These are phyloP conservation scores for Sordariomycetes sp. DNA, from an alignment of 2,329 filamentous ascomycete species.

Conservation along the genomic window DNA sequence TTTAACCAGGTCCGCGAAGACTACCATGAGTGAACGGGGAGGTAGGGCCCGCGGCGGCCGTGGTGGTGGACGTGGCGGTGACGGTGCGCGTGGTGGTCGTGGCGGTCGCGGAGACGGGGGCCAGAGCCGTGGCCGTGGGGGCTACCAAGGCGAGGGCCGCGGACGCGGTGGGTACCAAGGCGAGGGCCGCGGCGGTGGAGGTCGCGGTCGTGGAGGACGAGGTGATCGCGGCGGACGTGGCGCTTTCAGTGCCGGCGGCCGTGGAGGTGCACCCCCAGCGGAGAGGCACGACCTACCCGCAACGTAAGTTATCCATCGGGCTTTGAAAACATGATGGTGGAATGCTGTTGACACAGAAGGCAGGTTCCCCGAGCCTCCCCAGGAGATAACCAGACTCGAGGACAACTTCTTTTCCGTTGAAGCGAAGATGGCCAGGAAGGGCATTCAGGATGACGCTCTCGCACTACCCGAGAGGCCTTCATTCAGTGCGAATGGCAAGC, in stretches of 20 bases:
- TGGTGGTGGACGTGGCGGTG: background rate
- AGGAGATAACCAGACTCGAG: slow-evolving; percentile 21
- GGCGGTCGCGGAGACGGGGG: slow-evolving; percentile 10
- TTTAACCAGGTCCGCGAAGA: background rate
- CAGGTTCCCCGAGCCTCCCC: slow-evolving; percentile 12
- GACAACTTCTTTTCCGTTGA: slow-evolving; percentile 20
- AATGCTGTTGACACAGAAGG: slow-evolving; percentile 8
- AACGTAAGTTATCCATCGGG: background rate
- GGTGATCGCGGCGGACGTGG: slow-evolving; percentile 8
- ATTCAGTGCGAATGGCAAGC: slow-evolving; percentile 28
- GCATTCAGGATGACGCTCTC: slow-evolving; percentile 19
- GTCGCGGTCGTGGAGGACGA: slow-evolving; percentile 9
- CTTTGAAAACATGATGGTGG: background rate
- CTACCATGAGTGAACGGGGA: background rate
- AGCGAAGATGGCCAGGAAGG: slow-evolving; percentile 15
- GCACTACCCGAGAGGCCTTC: slow-evolving; percentile 32
- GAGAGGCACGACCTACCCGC: slow-evolving; percentile 10
- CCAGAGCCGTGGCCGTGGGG: slow-evolving; percentile 7
- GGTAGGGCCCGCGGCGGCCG: background rate
- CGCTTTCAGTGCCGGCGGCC: slow-evolving; percentile 7
- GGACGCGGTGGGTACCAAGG: slow-evolving; percentile 8
- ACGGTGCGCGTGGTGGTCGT: slow-evolving; percentile 8
- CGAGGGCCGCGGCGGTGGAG: slow-evolving; percentile 7
- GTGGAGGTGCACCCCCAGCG: slow-evolving; percentile 10
- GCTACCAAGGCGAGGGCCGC: slow-evolving; percentile 11